These are phyloP conservation scores for Suillus placidus DNA, from an alignment of 768 basidiomycete species.

Conservation along the genomic window DNA sequence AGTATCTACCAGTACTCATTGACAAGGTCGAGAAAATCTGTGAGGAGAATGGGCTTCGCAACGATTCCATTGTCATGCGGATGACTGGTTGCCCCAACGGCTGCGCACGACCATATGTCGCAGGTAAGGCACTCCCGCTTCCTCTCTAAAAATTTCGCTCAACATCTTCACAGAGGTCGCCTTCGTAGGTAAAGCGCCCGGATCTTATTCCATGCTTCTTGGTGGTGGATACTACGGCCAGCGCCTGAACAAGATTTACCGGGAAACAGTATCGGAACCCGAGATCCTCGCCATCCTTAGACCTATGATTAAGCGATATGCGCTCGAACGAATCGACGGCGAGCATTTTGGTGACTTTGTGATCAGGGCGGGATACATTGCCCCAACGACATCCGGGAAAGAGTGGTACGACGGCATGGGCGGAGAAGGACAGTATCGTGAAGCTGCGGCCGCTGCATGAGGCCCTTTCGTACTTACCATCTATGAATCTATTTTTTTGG, in stretches of 20 bases:
- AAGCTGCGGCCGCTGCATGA: conserved; percentile 24
- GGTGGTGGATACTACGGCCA: conserved; percentile 96
- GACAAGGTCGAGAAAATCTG: conserved; percentile 95
- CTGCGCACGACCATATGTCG: conserved; percentile 91
- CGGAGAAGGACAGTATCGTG: conserved; percentile 66
- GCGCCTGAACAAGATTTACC: conserved; percentile 94
- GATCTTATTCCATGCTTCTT: conserved; percentile 90
- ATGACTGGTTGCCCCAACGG: conserved; percentile 99
- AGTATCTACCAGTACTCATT: conserved; percentile 91
- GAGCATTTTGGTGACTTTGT: conserved; percentile 97
- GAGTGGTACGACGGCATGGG: conserved; percentile 87
- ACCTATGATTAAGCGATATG: conserved; percentile 96
- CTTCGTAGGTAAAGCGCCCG: conserved; percentile 95
- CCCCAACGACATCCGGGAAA: conserved; percentile 80
- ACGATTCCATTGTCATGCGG: conserved; percentile 96
- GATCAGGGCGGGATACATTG: conserved; percentile 88
- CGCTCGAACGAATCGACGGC: conserved; percentile 80
- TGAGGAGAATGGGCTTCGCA: conserved; percentile 89
- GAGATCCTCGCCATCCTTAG: conserved; percentile 87
- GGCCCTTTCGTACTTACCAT: background rate
- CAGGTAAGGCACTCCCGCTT: conserved; percentile 49
- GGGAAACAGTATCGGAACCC: conserved; percentile 87
- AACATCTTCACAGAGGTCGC: conserved; percentile 69
- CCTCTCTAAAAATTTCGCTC: conserved; percentile 5
- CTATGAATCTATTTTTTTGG: background rate